Conservation (phyloP, 352 stramenopile species). For the Phytophthora macrochlamydospora region DNA sequence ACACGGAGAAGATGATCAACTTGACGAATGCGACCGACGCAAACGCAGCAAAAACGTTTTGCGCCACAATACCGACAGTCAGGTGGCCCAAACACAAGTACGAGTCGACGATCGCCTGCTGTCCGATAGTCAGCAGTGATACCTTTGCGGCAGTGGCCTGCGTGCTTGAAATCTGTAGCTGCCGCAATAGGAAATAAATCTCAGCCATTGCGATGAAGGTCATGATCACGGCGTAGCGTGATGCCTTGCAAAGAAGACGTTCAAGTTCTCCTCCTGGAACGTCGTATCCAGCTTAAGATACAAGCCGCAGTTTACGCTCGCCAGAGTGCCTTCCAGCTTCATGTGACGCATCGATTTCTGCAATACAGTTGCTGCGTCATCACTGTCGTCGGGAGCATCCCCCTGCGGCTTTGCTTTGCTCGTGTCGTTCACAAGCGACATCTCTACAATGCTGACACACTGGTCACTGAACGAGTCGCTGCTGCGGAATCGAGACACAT, state of each 20-base stretch:
- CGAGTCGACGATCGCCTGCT: constrained; percentile 92
- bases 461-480: constrained; percentile 86
- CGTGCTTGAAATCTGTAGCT: constrained; percentile 86
- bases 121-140: constrained; percentile 82
- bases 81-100: constrained; percentile 96
- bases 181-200: constrained; percentile 86
- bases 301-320: constrained; percentile 79
- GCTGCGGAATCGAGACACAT: constrained; percentile 77
- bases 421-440: constrained; percentile 61
- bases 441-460: constrained; percentile 83
- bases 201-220: constrained; percentile 86
- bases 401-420: constrained; percentile 14
- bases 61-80: constrained; percentile 92
- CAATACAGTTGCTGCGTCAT: constrained; percentile 39
- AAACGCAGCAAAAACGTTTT: constrained; percentile 97
- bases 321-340: constrained; percentile 64
- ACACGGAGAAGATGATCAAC: constrained; percentile 98
- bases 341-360: constrained; percentile 51
- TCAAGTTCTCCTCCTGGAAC: constrained; percentile 85
- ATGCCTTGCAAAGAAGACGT: constrained; percentile 81
- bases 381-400: constrained; percentile 30
- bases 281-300: constrained; percentile 78
- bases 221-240: constrained; percentile 82
- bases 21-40: constrained; percentile 97
- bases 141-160: constrained; percentile 85